Base-by-base conservation (phyloP, 176 grass and related monocot species). In the Poa pratensis region DNA sequence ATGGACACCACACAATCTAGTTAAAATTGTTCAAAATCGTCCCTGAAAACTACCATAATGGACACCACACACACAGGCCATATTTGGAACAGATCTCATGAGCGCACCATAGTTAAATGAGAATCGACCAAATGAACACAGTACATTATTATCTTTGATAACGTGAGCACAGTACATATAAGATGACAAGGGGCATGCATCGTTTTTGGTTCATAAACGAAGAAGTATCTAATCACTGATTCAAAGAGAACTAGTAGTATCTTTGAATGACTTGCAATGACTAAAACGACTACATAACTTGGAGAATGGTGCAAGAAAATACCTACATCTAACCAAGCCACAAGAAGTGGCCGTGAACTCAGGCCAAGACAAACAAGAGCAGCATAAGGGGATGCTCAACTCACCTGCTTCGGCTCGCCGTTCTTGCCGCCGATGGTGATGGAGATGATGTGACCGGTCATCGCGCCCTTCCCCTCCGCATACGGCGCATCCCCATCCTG, bases 401-500 rank as follows among this genome's bases (percentile, higher is more conserved):
- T 80, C 81, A 95, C 93, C 90, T 72, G 57, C 84, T 95, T 95
- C n/a, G 79, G 93, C 89, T 92, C 93, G 57, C 93, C 93, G 72
- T 96, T 92, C 88, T 93, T 96, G 79, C 88, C 88, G 49, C 94
- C 90, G 69, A 93, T 93, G 48, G 90, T 93, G 27, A 88, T 95
- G 75, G 90, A 89, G 83, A 95, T 95, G 24, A 95, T 89, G 83
- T 95, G 90, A 22, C 94, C 94, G 69, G 90, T 93, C 59, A 95
- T 87, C 7, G 88, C 88, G 45, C 92, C 90, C 50, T 75, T 89
- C 39, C 83, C 88, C 43, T 92, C 88, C 28, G 82, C 76, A 69
- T 80, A 78, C 84, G 83, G 86, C 65, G 82, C 83, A 72, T 92
- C 87, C 57, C 72, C 82, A 43, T 78, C 84, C 53, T 82, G 59